phyloP scores from a whole-genome alignment of 192 early-diverging fungal species.

The Spizellomyces punctatus region DNA sequence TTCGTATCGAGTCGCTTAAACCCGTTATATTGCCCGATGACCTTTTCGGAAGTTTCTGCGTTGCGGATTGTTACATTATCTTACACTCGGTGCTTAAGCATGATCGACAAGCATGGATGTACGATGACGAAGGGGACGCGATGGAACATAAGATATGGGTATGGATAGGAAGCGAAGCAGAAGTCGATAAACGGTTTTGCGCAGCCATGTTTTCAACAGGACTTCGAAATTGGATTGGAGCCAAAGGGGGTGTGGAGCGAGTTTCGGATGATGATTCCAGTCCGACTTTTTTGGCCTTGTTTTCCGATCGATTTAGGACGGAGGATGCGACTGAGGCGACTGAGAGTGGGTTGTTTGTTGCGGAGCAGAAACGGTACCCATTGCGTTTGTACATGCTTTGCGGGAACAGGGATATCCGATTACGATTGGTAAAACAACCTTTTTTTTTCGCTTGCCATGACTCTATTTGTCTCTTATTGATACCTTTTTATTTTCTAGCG shows the following conservation, averaged over 20 bases:
- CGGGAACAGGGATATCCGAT: constrained; percentile 31
- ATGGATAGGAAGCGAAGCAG: constrained; percentile 52
- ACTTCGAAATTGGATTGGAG: constrained; percentile 43
- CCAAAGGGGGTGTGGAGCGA: constrained; percentile 27
- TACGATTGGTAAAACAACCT: constrained; percentile 41
- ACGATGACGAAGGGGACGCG: constrained; percentile 24
- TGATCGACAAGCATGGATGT: neutral
- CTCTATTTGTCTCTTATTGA: neutral
- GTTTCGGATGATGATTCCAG: constrained; percentile 32
- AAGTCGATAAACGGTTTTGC: constrained; percentile 59
- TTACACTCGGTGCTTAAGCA: constrained; percentile 16
- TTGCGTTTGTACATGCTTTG: constrained; percentile 40
- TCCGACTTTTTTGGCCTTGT: constrained; percentile 28
- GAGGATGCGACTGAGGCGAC: constrained; percentile 33
- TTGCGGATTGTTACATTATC: constrained; percentile 54
- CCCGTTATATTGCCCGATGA: constrained; percentile 27
- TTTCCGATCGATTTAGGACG: constrained; percentile 21
- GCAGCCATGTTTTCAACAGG: constrained; percentile 53
- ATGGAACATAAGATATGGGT: constrained; percentile 42
- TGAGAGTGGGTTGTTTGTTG: constrained; percentile 45
- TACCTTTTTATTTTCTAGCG: constrained; percentile 8
- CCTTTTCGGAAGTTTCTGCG: constrained; percentile 43
- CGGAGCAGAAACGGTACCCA: constrained; percentile 39
- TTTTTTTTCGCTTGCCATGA: neutral
- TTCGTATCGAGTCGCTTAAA: constrained; percentile 49